Conservation (phyloP, 2,329 filamentous ascomycete species). For the Plenodomus biglobosus region DNA sequence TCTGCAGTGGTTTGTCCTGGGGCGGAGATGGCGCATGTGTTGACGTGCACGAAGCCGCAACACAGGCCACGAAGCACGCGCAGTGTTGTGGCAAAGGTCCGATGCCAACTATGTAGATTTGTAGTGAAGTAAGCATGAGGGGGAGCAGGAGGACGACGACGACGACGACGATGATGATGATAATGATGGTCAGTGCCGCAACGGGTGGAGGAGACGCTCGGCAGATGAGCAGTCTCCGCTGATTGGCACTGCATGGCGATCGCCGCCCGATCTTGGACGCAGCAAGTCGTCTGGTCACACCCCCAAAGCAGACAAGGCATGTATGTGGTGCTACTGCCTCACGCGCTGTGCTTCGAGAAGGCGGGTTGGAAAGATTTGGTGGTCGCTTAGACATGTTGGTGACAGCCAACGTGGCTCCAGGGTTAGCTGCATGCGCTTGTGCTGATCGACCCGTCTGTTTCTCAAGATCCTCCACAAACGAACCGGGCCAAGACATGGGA, state of each 20-base stretch:
- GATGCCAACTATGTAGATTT: too few species aligned
- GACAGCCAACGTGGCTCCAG: slow-evolving; percentile 44
- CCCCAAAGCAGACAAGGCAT: neutral
- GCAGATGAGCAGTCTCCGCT: slow-evolving; percentile 19
- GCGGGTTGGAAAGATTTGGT: slow-evolving; percentile 4
- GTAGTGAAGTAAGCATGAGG: too few species aligned
- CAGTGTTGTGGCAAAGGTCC: neutral
- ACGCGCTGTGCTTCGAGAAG: slow-evolving; percentile 29
- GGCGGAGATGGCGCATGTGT: slow-evolving; percentile 19
- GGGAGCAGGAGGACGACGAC: too few species aligned
- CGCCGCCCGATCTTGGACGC: slow-evolving; percentile 2
- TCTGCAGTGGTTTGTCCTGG: slow-evolving; percentile 6
- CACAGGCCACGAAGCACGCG: slow-evolving; percentile 5
- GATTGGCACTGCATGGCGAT: slow-evolving; percentile 14
- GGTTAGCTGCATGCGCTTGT: slow-evolving; percentile 45
- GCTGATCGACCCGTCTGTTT: slow-evolving; percentile 45
- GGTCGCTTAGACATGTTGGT: slow-evolving; percentile 26
- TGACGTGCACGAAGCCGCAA: slow-evolving; percentile 17
- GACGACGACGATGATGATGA: too few species aligned
- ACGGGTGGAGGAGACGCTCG: slow-evolving; percentile 7
- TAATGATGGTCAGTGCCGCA: neutral
- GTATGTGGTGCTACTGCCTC: slow-evolving; percentile 15
- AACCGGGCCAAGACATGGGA: slow-evolving; percentile 39
- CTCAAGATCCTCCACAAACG: slow-evolving; percentile 42
- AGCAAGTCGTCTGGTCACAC: neutral